A percentile compares a stretch with the other conserved stretches of the same genome.
Evolutionary conservation across 2,329 filamentous ascomycete species (phyloP).

Genomic region (Fusarium tricinctum): DNA sequence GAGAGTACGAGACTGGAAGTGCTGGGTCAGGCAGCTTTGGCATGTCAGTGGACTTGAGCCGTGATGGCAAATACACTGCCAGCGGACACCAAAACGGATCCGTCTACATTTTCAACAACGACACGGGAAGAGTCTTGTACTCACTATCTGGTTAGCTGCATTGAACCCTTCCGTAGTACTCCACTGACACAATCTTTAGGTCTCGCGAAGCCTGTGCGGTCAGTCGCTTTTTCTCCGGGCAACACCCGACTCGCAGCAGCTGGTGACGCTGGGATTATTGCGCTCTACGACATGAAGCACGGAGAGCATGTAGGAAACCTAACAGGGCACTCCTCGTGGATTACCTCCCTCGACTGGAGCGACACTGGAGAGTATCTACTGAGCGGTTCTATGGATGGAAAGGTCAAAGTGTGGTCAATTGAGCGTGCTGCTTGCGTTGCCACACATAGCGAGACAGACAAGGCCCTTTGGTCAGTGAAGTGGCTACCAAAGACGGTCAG

Average conservation of each 20-base stretch:
- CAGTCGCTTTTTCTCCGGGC: constrained; percentile 88
- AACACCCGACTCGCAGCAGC: constrained; percentile 88
- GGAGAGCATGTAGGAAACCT: constrained; percentile 94
- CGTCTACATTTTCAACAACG: constrained; percentile 95
- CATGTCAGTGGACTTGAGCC: constrained; percentile 84
- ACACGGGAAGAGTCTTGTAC: constrained; percentile 85
- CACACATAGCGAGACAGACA: constrained; percentile 92
- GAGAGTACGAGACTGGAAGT: constrained; percentile 83
- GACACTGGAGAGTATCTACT: constrained; percentile 92
- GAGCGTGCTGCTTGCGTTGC: constrained; percentile 88
- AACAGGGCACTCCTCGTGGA: constrained; percentile 84
- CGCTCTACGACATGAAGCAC: constrained; percentile 90
- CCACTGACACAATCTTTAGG: constrained; percentile 62
- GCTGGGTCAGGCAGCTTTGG: constrained; percentile 87
- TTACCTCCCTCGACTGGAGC: constrained; percentile 93
- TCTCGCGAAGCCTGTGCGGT: constrained; percentile 86
- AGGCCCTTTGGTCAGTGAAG: constrained; percentile 84
- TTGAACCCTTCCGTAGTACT: neutral
- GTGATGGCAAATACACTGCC: constrained; percentile 86
- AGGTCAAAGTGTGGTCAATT: constrained; percentile 95
- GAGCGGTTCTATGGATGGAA: constrained; percentile 90
- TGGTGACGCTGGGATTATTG: constrained; percentile 89
- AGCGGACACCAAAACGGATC: constrained; percentile 93
- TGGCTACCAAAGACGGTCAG: constrained; percentile 82
- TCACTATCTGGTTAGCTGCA: constrained; percentile 79